These are phyloP conservation scores for Macrotyloma uniflorum DNA, from an alignment of 306 rosid species.

Conservation along the genomic window DNA sequence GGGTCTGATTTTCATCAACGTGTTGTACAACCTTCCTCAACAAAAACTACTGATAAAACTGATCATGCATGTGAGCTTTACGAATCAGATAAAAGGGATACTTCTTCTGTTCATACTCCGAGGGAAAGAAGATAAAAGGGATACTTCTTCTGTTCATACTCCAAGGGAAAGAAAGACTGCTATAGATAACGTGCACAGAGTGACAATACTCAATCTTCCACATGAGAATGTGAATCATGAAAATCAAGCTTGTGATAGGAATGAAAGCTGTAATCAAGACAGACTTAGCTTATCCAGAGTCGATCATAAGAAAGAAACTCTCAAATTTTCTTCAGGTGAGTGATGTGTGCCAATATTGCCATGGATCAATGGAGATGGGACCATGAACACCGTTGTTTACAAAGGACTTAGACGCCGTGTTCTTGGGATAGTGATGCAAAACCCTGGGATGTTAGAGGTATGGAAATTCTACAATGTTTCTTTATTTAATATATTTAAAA, in stretches of 20 bases:
- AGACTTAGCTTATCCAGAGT: conserved; percentile 39
- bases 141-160: conserved; percentile 35
- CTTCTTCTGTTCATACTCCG: conserved; percentile 35
- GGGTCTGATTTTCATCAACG: conserved; percentile 43
- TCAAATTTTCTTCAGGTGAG: conserved; percentile 48
- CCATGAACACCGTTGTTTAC: conserved; percentile 67
- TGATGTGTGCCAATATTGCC: conserved; percentile 78
- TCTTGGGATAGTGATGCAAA: conserved; percentile 95
- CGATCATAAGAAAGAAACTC: conserved; percentile 45
- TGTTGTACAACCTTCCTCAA: conserved; percentile 51
- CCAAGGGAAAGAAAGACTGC: conserved; percentile 40
- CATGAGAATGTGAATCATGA: conserved; percentile 45
- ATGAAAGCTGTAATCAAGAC: conserved; percentile 31
- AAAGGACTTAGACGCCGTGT: conserved; percentile 79
- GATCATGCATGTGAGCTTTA: conserved; percentile 34
- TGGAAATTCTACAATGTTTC: conserved; percentile 23
- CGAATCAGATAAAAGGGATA: conserved; percentile 31
- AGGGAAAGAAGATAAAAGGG: conserved; percentile 49
- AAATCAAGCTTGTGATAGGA: conserved; percentile 1
- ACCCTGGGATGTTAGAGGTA: conserved; percentile 94
- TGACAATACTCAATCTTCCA: conserved; percentile 83
- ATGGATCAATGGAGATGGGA: conserved; percentile 97
- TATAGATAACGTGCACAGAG: conserved; percentile 64
- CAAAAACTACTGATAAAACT: conserved; percentile 39
- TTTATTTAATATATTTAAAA: neutral